Base-by-base conservation (phyloP, 192 early-diverging fungal genomes). In the Ambispora gerdemannii region DNA sequence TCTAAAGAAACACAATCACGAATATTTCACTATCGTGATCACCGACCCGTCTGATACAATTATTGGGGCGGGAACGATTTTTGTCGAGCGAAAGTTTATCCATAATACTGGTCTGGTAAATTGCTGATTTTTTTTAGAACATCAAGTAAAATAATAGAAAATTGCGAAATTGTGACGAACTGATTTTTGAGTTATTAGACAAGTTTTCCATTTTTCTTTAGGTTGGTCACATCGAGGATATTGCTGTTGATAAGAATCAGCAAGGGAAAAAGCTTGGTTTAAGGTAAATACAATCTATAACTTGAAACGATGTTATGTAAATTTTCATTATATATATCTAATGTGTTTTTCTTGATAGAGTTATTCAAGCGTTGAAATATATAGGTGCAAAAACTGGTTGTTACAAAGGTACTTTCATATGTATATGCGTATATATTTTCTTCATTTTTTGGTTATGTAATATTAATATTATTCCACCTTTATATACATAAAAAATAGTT, bases 21-120 rank as follows among this genome's bases (percentile, higher is more conserved):
- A 92, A 80, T 93, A 89, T 76, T 91, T 81, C 62, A 90, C 88
- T 13, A 87, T 93, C 51, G 91, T 92, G n/a, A 92, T 94, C 24
- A 88, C 90, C 62, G 87, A 91, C 33, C 74, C 82, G 15, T 86
- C 86, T 31, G 52, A 80, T 24, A 61, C 75, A 24, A 88, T 94
- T 50, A 88, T 92, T 8, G 93, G 86, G 1, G 90, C 89, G 15
- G 93, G 93, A 31, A 93, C 90, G 11, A 81, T 94, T 11, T 56
- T 94, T 24, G 86, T 93, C 6, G 93, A 94, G 75, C 85, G 93
- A 50, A 94, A 94, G 77, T 94, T 94, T 78, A 87, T 94, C 3
- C 91, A 88, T 65, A 77, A 83, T 32, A 84, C 86, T 47, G 93
- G 93, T 0, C 51, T 93, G 31, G 90, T 90, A 20, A 58, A 83